Percentiles rank a stretch among this genome's conserved stretches.
These are phyloP conservation scores for Tolypocladium pustulatum DNA, from an alignment of 2,329 filamentous ascomycete species.

Conservation along the genomic window DNA sequence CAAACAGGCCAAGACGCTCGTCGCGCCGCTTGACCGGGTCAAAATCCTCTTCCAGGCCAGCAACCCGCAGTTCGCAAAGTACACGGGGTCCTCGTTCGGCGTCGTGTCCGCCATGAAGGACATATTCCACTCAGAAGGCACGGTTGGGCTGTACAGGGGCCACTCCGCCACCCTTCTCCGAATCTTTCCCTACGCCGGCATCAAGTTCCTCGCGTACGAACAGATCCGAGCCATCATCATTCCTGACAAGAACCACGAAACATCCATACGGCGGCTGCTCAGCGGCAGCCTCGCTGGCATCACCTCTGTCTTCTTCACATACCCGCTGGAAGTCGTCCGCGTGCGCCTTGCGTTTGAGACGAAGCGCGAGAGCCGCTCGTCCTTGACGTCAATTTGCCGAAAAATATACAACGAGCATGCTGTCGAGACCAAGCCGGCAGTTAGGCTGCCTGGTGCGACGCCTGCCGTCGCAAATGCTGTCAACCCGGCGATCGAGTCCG, in stretches of 20 bases:
- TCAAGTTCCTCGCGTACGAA: slow-evolving; percentile 97
- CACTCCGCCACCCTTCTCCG: slow-evolving; percentile 89
- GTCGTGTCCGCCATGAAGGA: slow-evolving; percentile 72
- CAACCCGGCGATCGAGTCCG: slow-evolving; percentile 28
- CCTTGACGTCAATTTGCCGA: slow-evolving; percentile 64
- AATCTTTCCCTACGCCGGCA: slow-evolving; percentile 94
- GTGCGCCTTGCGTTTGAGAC: slow-evolving; percentile 95
- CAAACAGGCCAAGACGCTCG: slow-evolving; percentile 78
- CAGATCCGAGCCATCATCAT: slow-evolving; percentile 81
- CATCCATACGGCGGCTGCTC: slow-evolving; percentile 62
- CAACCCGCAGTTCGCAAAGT: slow-evolving; percentile 89
- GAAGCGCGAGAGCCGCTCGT: slow-evolving; percentile 58
- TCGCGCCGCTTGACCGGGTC: slow-evolving; percentile 91
- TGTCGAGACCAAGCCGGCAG: slow-evolving; percentile 18
- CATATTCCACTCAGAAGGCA: slow-evolving; percentile 68
- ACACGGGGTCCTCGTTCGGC: slow-evolving; percentile 80
- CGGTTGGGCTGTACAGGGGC: slow-evolving; percentile 74
- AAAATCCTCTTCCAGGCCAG: slow-evolving; percentile 98
- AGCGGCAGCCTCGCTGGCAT: slow-evolving; percentile 71
- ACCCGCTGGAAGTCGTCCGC: slow-evolving; percentile 84
- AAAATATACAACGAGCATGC: slow-evolving; percentile 78
- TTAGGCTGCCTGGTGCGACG: slow-evolving; percentile 17
- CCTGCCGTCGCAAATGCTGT: slow-evolving; percentile 28
- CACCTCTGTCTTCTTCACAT: slow-evolving; percentile 90
- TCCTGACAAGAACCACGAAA: slow-evolving; percentile 61